A percentile compares a stretch with the other conserved stretches of the same genome.
Conservation (phyloP, 805 yeast genomes). For the Candida fluviatilis region DNA sequence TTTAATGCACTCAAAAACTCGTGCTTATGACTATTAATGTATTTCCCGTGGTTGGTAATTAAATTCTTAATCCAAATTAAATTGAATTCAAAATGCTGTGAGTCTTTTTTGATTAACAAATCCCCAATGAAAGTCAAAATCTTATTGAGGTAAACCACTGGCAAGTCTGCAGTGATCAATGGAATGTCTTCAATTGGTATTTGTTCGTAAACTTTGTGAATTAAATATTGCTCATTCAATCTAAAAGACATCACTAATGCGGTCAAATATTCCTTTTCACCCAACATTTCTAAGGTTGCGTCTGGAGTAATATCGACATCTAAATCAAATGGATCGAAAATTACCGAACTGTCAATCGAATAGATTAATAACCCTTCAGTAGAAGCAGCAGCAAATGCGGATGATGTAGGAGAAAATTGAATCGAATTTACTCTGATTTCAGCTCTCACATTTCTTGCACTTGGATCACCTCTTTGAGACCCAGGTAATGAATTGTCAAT, state of each 20-base stretch:
- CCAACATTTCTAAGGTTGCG: constrained; percentile 56
- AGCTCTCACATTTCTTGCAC: constrained; percentile 71
- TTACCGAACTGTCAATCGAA: constrained; percentile 67
- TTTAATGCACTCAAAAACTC: constrained; percentile 62
- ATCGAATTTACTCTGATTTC: constrained; percentile 78
- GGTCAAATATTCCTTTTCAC: constrained; percentile 59
- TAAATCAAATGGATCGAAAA: constrained; percentile 92
- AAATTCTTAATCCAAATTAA: constrained; percentile 74
- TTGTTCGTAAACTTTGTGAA: constrained; percentile 68
- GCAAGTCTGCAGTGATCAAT: constrained; percentile 65
- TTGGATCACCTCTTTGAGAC: constrained; percentile 70
- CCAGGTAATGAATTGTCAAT: constrained; percentile 80
- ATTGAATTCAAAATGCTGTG: constrained; percentile 82
- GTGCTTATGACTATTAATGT: constrained; percentile 58
- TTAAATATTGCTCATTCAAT: constrained; percentile 73
- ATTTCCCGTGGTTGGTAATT: constrained; percentile 71
- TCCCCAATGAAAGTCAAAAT: constrained; percentile 67
- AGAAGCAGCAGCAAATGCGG: constrained; percentile 89
- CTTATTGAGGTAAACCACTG: constrained; percentile 69
- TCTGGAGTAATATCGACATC: constrained; percentile 91
- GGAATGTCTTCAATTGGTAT: constrained; percentile 69
- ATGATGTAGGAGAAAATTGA: constrained; percentile 83
- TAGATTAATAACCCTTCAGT: constrained; percentile 88
- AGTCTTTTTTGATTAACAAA: constrained; percentile 48
- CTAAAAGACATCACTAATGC: constrained; percentile 93